Conservation (phyloP, 805 yeast species). For the Ogataea neopini region DNA sequence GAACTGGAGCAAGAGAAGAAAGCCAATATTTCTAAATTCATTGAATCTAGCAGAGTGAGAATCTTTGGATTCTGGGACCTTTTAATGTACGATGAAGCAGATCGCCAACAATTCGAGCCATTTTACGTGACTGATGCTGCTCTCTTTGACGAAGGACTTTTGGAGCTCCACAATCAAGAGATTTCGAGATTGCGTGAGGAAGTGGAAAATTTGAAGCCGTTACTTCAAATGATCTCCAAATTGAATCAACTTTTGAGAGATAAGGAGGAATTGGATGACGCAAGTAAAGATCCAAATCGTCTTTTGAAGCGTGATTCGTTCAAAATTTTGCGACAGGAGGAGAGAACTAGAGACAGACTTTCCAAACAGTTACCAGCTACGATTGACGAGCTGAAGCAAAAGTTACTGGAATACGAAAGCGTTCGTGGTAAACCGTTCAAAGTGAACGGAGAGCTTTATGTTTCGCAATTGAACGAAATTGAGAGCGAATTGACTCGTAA, state of each 20-base stretch:
- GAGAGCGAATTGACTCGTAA: slow-evolving; percentile 22
- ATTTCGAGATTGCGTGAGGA: slow-evolving; percentile 51
- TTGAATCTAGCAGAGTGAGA: slow-evolving; percentile 57
- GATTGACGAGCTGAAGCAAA: slow-evolving; percentile 49
- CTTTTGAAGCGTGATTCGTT: slow-evolving; percentile 74
- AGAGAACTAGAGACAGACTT: slow-evolving; percentile 67
- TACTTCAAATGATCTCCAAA: slow-evolving; percentile 56
- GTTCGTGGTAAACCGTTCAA: slow-evolving; percentile 39
- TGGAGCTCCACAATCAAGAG: slow-evolving; percentile 67
- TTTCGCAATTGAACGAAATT: slow-evolving; percentile 29
- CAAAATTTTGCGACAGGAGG: slow-evolving; percentile 77
- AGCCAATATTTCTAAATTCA: slow-evolving; percentile 65
- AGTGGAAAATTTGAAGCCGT: slow-evolving; percentile 50
- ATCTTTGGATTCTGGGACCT: slow-evolving; percentile 64
- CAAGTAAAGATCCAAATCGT: slow-evolving; percentile 79
- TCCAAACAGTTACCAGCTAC: slow-evolving; percentile 68
- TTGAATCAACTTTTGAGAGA: slow-evolving; percentile 59
- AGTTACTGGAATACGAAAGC: slow-evolving; percentile 50
- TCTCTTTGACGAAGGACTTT: slow-evolving; percentile 54
- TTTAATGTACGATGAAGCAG: slow-evolving; percentile 56
- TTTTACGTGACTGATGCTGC: slow-evolving; percentile 39
- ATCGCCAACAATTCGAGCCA: slow-evolving; percentile 49
- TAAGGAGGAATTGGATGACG: slow-evolving; percentile 60
- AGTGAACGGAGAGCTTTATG: slow-evolving; percentile 52
- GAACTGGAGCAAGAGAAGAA: slow-evolving; percentile 62